Conservation (phyloP, 2,329 filamentous ascomycete genomes). For the Colletotrichum cuscutae region DNA sequence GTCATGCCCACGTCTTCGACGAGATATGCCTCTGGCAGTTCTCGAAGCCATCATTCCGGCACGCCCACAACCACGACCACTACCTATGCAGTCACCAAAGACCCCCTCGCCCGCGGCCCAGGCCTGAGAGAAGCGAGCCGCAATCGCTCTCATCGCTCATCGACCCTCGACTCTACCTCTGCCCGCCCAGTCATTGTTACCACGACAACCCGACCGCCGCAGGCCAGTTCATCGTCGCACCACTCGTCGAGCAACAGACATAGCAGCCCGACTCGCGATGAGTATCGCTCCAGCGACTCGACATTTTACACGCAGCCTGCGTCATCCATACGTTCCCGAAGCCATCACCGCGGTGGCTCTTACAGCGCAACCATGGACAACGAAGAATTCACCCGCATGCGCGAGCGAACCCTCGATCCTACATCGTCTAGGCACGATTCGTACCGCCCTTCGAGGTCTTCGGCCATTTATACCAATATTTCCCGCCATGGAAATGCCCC, state of each 20-base stretch:
- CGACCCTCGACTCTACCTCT: constrained; percentile 60
- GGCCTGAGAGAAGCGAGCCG: constrained; percentile 60
- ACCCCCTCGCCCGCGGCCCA: constrained; percentile 58
- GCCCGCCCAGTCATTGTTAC: constrained; percentile 68
- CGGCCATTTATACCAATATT: constrained; percentile 55
- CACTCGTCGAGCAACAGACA: constrained; percentile 43
- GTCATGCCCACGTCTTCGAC: constrained; percentile 58
- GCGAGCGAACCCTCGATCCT: constrained; percentile 59
- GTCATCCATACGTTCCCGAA: constrained; percentile 64
- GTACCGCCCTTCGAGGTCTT: constrained; percentile 59
- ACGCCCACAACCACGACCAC: constrained; percentile 53
- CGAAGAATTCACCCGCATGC: constrained; percentile 61
- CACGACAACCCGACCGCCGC: constrained; percentile 56
- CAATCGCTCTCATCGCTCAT: constrained; percentile 54
- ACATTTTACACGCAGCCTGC: constrained; percentile 68
- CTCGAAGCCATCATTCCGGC: constrained; percentile 33
- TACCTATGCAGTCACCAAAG: constrained; percentile 66
- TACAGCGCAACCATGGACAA: constrained; percentile 62
- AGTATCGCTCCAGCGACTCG: constrained; percentile 64
- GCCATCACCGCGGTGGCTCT: constrained; percentile 52
- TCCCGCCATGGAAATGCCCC: constrained; percentile 55
- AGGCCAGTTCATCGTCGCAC: constrained; percentile 50
- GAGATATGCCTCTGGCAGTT: constrained; percentile 38
- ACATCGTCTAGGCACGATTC: constrained; percentile 53
- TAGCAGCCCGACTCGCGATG: constrained; percentile 61